phyloP scores from a whole-genome alignment of 2,329 filamentous ascomycete species.

The Botrytis fragariae region DNA sequence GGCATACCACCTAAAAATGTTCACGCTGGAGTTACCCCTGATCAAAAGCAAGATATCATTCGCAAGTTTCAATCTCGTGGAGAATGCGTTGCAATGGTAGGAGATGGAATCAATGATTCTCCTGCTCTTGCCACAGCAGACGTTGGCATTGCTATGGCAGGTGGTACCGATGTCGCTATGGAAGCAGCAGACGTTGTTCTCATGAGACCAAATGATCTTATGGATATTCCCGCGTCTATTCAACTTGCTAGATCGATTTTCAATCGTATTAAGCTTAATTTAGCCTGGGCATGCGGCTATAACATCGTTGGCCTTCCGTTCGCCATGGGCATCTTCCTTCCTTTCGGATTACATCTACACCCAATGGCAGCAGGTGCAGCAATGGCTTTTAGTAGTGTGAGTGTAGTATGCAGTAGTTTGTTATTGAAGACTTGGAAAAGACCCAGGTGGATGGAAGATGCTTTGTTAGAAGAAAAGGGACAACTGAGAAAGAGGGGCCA shows the following conservation, averaged over 20 bases:
- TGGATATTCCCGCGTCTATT: constrained; percentile 87
- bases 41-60: constrained; percentile 87
- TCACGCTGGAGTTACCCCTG: constrained; percentile 82
- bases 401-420: constrained; percentile 80
- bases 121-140: constrained; percentile 90
- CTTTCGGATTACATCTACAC: constrained; percentile 81
- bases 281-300: constrained; percentile 90
- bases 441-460: constrained; percentile 82
- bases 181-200: constrained; percentile 95
- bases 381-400: constrained; percentile 89
- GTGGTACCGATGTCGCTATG: constrained; percentile 95
- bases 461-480: constrained; percentile 60
- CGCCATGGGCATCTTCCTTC: constrained; percentile 94
- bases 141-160: constrained; percentile 88
- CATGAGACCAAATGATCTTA: constrained; percentile 87
- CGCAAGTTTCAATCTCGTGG: constrained; percentile 70
- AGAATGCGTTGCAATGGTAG: constrained; percentile 89
- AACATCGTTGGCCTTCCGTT: constrained; percentile 90
- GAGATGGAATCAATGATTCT: constrained; percentile 97
- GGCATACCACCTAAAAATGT: constrained; percentile 76
- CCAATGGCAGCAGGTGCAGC: constrained; percentile 93
- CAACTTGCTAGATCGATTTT: constrained; percentile 84
- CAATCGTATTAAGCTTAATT: constrained; percentile 86
- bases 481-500: constrained; percentile 36
- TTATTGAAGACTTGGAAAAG: constrained; percentile 83